These are phyloP conservation scores for Verticillium albo-atrum DNA, from an alignment of 2,329 filamentous ascomycete species.

Conservation along the genomic window DNA sequence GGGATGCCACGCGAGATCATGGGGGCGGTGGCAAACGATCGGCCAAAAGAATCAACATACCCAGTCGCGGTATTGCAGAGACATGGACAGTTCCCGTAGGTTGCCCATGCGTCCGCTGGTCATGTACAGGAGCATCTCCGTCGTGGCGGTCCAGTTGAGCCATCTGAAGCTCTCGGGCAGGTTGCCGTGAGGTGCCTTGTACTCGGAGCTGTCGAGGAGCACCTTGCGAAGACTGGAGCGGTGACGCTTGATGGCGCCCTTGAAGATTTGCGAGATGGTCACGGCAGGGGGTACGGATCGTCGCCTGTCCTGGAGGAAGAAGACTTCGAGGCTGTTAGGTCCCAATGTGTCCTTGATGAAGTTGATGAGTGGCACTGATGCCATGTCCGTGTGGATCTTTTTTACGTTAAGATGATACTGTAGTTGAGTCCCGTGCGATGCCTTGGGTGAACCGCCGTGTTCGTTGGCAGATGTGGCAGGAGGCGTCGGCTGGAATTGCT, in stretches of 20 bases:
- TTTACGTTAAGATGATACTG: conserved; percentile 65
- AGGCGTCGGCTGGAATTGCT: conserved; percentile 49
- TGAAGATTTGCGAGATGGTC: conserved; percentile 66
- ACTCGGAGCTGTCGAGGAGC: conserved; percentile 65
- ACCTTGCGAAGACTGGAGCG: conserved; percentile 66
- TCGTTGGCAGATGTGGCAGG: conserved; percentile 21
- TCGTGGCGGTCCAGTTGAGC: conserved; percentile 66
- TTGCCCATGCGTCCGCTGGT: conserved; percentile 72
- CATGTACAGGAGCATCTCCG: conserved; percentile 67
- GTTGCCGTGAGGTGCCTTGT: conserved; percentile 19
- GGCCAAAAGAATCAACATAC: conserved; percentile 41
- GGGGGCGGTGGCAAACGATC: background rate
- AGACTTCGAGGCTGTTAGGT: conserved; percentile 73
- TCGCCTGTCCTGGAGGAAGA: conserved; percentile 68
- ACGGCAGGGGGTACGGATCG: conserved; percentile 47
- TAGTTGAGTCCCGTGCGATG: conserved; percentile 15
- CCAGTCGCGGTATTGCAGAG: conserved; percentile 74
- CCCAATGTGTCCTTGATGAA: conserved; percentile 75
- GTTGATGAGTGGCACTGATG: conserved; percentile 62
- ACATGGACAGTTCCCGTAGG: conserved; percentile 67
- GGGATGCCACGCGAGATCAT: background rate
- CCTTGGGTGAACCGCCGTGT: background rate
- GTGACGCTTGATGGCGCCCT: conserved; percentile 66
- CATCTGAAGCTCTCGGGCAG: conserved; percentile 41
- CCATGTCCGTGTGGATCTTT: conserved; percentile 70